Percentiles rank a stretch among this genome's conserved stretches.
Conservation (phyloP, 2,329 filamentous ascomycete species). For the Stachybotrys chlorohalonatus region DNA sequence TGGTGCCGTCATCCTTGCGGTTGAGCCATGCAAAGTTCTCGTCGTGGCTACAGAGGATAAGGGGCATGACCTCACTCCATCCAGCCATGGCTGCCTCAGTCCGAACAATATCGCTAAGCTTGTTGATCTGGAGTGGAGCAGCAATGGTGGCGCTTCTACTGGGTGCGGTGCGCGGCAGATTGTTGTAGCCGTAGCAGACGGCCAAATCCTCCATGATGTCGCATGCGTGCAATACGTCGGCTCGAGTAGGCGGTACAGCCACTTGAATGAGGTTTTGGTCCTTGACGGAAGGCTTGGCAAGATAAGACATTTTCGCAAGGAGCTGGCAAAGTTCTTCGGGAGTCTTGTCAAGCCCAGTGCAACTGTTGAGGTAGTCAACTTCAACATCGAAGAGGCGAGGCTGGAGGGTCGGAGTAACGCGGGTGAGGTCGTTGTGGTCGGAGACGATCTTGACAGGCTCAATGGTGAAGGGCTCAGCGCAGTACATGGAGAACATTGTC, state of each 20-base stretch:
- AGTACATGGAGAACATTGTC: slow-evolving; percentile 94
- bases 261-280: slow-evolving; percentile 69
- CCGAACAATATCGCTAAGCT: slow-evolving; percentile 85
- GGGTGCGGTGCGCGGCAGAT: slow-evolving; percentile 77
- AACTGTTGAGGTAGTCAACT: slow-evolving; percentile 87
- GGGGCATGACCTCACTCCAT: slow-evolving; percentile 91
- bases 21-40: slow-evolving; percentile 97
- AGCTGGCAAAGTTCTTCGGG: slow-evolving; percentile 69
- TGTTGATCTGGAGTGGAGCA: slow-evolving; percentile 84
- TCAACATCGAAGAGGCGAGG: slow-evolving; percentile 72
- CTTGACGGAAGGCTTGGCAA: slow-evolving; percentile 64
- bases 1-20: slow-evolving; percentile 75
- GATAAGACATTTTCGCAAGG: slow-evolving; percentile 81
- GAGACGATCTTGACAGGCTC: slow-evolving; percentile 91
- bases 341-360: slow-evolving; percentile 72
- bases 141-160: slow-evolving; percentile 81
- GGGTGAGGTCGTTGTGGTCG: slow-evolving; percentile 76
- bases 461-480: slow-evolving; percentile 78
- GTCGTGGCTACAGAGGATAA: slow-evolving; percentile 94
- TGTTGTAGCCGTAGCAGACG: slow-evolving; percentile 97
- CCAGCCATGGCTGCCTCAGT: slow-evolving; percentile 86
- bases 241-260: slow-evolving; percentile 76
- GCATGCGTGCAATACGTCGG: slow-evolving; percentile 91
- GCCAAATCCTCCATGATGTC: slow-evolving; percentile 99
- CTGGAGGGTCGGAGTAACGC: slow-evolving; percentile 73